Percentiles rank a stretch among this genome's conserved stretches.
Evolutionary conservation across 176 grass and related monocot species (phyloP).

Genomic region (Elaeis guineensis): DNA sequence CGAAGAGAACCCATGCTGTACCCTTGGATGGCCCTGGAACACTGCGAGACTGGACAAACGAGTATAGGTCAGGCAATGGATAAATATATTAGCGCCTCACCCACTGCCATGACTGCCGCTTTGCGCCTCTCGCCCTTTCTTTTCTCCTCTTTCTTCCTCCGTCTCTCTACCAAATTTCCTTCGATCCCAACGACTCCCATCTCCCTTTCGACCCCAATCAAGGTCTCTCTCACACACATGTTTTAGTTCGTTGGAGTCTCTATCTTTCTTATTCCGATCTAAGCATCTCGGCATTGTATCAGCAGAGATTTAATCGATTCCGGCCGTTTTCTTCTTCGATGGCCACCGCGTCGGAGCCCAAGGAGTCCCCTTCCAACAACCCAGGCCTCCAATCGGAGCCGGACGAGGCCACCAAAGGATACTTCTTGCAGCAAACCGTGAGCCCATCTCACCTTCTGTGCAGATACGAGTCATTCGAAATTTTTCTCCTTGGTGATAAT

Average conservation of each 20-base stretch:
- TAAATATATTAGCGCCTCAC: neutral
- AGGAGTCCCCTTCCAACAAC: conserved; percentile 68
- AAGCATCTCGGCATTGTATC: neutral
- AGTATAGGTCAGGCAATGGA: no score
- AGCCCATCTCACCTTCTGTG: neutral
- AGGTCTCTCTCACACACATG: neutral
- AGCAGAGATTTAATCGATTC: conserved; percentile 36
- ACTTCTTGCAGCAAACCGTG: conserved; percentile 95
- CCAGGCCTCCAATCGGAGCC: conserved; percentile 51
- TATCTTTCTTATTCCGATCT: neutral
- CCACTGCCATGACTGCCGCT: conserved; percentile 33
- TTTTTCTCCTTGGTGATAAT: neutral
- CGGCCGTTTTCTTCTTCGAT: conserved; percentile 32
- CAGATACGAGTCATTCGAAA: neutral
- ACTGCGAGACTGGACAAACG: no score
- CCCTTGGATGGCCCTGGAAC: no score
- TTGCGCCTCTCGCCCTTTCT: conserved; percentile 13
- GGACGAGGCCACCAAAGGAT: conserved; percentile 76
- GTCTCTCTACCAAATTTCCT: conserved; percentile 17
- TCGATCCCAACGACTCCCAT: conserved; percentile 14
- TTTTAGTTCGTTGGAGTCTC: neutral
- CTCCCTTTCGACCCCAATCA: neutral
- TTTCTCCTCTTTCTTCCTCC: conserved; percentile 8
- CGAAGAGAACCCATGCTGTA: no score
- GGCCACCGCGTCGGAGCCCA: conserved; percentile 49